Base-by-base conservation (phyloP, 495 filamentous ascomycete genomes). In the Lepidopterella palustris region DNA sequence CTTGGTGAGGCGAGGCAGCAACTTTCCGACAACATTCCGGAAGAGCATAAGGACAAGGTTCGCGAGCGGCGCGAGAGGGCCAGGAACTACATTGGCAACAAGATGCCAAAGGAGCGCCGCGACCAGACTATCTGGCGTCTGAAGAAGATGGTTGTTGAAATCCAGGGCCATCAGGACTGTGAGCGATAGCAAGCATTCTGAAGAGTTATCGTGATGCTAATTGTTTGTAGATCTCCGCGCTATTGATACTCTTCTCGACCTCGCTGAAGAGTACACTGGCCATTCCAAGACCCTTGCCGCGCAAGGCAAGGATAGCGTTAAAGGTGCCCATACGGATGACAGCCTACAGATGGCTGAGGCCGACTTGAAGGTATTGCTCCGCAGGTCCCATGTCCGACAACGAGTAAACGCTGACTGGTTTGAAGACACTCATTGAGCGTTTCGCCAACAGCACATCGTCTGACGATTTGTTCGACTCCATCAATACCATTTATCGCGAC, bases 111-210 rank as follows among this genome's bases (percentile, higher is more conserved):
- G 77, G 92, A 97, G 75, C 90, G 95, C 58, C 90, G 92, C 27
- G 91, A 97, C 2, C 92, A 96, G 77, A 84, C 84, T 24, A 84
- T 97, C 66, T 97, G 84, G 81, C 88, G 93, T 49, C 72, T 98
- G 58, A 97, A 97, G 84, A 97, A 97, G 82, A 95, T 98, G 89
- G 75, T 98, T 25, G 80, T 96, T 56, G 93, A 98, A 78, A 87
- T 95, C 57, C 93, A 98, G 71, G 85, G 90, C 39, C 93, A 96
- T 69, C 82, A 85, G 53, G 93, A 97, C 62, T 98, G 84, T 86
- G 71, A 71, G 83, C 72, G 26, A 4, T 11, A n/a, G 31, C 0
- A 45, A 25, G 10, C 21, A 3, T 32, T n/a, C 8, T 24, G n/a
- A 57, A 32, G 10, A n/a, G 24, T 21, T 1, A 53, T 55, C 4